Base-by-base conservation (phyloP, 2,329 filamentous ascomycete genomes). In the Colletotrichum magnum region DNA sequence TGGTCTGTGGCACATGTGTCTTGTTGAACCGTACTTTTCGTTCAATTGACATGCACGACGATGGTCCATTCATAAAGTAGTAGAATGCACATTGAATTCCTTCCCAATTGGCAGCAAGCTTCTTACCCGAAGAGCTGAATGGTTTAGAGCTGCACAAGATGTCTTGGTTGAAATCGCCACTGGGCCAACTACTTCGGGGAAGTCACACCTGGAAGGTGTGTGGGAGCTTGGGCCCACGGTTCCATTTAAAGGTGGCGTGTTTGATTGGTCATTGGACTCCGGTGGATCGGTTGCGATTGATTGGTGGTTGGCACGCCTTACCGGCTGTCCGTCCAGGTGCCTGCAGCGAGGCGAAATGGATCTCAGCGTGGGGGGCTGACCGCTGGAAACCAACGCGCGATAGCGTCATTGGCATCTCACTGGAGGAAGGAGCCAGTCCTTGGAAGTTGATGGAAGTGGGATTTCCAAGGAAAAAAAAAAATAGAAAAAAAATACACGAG, bases 381-480 rank as follows among this genome's bases (percentile, higher is more conserved):
- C 60, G 39, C 60, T 64, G 52, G 48, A 64, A 64, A 64, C 43
- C 53, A 58, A 68, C 36, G 65, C 50, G 61, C 61, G 43, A 69
- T 69, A 69, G 54, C 66, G 66, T 69, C 66, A 69, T 66, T 59
- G 54, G 61, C 21, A 56, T 47, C 21, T 50, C 54, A 54, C 51
- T 13, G 15, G 32, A 58, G 50, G 45, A 58, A 65, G 54, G 54
- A 21, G 32, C 48, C 21, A 16, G 41, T 59, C 52, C 66, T 48
- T 65, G 62, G 61, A 56, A 69, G 24, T 28, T 32, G 39, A 26
- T 52, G 10, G 58, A 53, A 26, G 63, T 51, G 18, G 61, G 50
- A 24, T 32, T 45, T 47, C 13, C 26, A n/a, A 52, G 26, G 41
- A 7, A 13, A 50, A 13, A 13, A 13, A 18, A 18, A 18, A 18